Conservation (phyloP, 1,139 yeast genomes). For the Suhomyces bribrorum region DNA sequence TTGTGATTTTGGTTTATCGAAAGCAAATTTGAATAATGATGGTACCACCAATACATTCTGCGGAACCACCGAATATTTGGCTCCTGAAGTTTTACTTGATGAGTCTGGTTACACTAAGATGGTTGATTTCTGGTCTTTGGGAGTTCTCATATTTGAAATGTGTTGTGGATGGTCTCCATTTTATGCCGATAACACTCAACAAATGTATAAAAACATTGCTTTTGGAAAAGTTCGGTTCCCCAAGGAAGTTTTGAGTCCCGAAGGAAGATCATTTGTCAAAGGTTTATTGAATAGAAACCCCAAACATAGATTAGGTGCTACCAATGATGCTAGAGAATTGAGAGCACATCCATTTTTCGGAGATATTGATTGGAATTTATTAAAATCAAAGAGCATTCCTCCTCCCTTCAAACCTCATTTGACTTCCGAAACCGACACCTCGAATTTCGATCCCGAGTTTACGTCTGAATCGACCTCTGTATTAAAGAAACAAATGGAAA, state of each 20-base stretch:
- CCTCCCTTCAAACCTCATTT: slow-evolving; percentile 97
- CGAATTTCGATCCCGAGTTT: slow-evolving; percentile 96
- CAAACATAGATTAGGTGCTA: slow-evolving; percentile 87
- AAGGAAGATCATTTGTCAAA: slow-evolving; percentile 92
- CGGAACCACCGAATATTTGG: slow-evolving; percentile 92
- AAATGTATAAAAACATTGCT: slow-evolving; percentile 97
- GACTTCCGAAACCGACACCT: slow-evolving; percentile 86
- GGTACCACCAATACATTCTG: slow-evolving; percentile 97
- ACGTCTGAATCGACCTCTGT: slow-evolving; percentile 87
- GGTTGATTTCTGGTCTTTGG: slow-evolving; percentile 88
- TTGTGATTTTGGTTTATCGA: slow-evolving; percentile 95
- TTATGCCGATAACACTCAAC: slow-evolving; percentile 95
- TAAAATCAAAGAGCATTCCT: slow-evolving; percentile 80
- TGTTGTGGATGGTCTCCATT: slow-evolving; percentile 99
- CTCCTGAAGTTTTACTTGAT: slow-evolving; percentile 77
- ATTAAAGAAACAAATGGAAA: slow-evolving; percentile 65
- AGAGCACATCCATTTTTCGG: slow-evolving; percentile 87
- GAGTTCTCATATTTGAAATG: slow-evolving; percentile 82
- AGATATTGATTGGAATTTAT: slow-evolving; percentile 86
- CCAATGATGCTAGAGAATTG: slow-evolving; percentile 88
- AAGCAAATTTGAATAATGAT: slow-evolving; percentile 82
- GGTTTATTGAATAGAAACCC: slow-evolving; percentile 95
- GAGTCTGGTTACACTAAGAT: slow-evolving; percentile 84
- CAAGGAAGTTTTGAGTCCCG: slow-evolving; percentile 86
- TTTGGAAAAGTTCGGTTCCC: slow-evolving; percentile 97